Base-by-base conservation (phyloP, 2,329 filamentous ascomycete species). In the Pseudopyricularia javanii region DNA sequence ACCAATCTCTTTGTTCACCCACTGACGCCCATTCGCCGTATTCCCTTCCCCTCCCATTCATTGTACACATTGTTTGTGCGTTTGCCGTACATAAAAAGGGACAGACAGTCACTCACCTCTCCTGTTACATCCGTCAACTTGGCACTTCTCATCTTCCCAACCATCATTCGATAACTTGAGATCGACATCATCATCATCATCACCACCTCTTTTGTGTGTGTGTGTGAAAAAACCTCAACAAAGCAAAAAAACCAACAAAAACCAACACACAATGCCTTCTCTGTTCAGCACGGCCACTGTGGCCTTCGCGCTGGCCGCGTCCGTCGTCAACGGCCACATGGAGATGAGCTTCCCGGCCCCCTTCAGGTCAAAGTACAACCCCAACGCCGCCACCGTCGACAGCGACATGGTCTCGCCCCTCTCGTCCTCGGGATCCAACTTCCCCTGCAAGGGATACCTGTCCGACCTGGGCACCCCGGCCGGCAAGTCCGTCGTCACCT, bases 371-470 rank as follows among this genome's bases (percentile, higher is more conserved):
- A 76, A 75, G 67, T 66, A 64, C 64, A 79, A 80, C 68, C 68
- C 72, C 49, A 66, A 72, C 60, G 58, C 64, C 2, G 60, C 63
- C 53, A 66, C 75, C 53, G 74, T 80, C 63, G 85, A 91, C 70
- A 88, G 85, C 71, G 79, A 77, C 59, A 88, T 88, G 70, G 87
- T 82, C 34, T 74, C 75, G 15, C 88, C 88, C 3, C 74, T 93
- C 49, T 63, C 68, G 2, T 62, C 72, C 20, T 70, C 74, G 55
- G 83, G 84, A 26, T 72, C 74, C 54, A 77, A 90, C 67, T 93
- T 80, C 65, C 84, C 87, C 5, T 93, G 88, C 78, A 90, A 90
- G 71, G 82, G 83, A 58, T 73, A 73, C 63, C 71, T 76, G 50
- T 65, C 62, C 49, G 68, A 75, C 47, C 59, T 79, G 33, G 75